Base-by-base conservation (phyloP, 2,329 filamentous ascomycete species). In the Westerdykella sp. region DNA sequence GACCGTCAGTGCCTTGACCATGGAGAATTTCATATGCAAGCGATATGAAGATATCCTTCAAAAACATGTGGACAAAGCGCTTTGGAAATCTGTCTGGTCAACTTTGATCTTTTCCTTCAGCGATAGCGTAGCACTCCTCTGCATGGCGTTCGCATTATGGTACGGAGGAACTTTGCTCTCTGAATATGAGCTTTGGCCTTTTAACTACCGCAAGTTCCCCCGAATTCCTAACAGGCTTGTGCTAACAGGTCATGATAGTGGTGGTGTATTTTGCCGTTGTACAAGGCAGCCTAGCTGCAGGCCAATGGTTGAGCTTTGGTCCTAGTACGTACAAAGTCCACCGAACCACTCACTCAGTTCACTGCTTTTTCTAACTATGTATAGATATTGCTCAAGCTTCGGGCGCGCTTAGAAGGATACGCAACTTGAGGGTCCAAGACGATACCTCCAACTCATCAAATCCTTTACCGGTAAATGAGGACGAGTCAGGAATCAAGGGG, bases 1-100 rank as follows among this genome's bases (percentile, higher is more conserved):
- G 41, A 97, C 91, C 2, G 90, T 96, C n/a, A 89, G 89, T 6
- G 86, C 87, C 5, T 75, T 97, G 37, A 95, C 89, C 0, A 80
- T 90, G 11, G 91, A 97, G 69, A 67, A 77, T 0, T 87, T 94
- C 57, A 87, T 96, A 3, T 78, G 86, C 57, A 56, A 68, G 4
- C 75, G 82, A 39, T 97, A 96, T 67, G 80, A 80, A 41, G 57
- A 68, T 0, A 79, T 84, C 16, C 76, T 96, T n/a, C 79, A 78
- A 0, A 60, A 57, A 1, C 90, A 96, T 65, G 80, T 82, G 42
- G 74, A 73, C 34, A 72, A 73, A 38, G 87, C 84, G 48, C 68
- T 94, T 37, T 72, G 75, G 1, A 90, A 86, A 1, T 77, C 94
- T 9, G 59, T 87, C 6, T 36, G 47, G 5, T 49, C 54, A 12